Percentiles rank a stretch among this genome's conserved stretches.
phyloP scores from a whole-genome alignment of 768 basidiomycete species.

The Cystofilobasidium capitatum region DNA sequence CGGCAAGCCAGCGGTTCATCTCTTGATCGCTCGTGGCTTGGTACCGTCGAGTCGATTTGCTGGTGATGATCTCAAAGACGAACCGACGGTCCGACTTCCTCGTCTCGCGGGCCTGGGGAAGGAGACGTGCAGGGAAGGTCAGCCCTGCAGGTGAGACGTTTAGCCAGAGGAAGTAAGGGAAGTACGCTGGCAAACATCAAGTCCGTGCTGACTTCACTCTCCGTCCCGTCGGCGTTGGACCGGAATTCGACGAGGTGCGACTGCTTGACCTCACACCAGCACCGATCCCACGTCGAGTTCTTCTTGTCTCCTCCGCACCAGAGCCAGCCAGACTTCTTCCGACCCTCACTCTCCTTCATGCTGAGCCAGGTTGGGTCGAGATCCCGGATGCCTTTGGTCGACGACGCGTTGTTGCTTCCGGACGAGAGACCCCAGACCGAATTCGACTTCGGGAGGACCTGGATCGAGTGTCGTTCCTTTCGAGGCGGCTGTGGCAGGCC shows the following conservation, averaged over 20 bases:
- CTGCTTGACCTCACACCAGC: constrained; percentile 27
- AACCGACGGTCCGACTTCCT: constrained; percentile 24
- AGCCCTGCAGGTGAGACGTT: too few relatives aligned
- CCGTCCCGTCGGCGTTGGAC: not conserved
- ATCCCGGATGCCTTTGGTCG: constrained; percentile 16
- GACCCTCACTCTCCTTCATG: constrained; percentile 21
- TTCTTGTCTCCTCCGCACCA: constrained; percentile 20
- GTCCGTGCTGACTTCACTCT: constrained; percentile 9
- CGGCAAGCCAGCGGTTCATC: constrained; percentile 26
- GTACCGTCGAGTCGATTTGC: constrained; percentile 19
- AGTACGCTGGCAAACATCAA: constrained; percentile 24
- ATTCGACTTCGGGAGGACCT: constrained; percentile 19
- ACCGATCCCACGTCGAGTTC: not conserved
- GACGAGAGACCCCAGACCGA: constrained; percentile 1
- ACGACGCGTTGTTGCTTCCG: not conserved
- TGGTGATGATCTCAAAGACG: constrained; percentile 22
- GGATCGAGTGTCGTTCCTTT: constrained; percentile 17
- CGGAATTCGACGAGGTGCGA: constrained; percentile 21
- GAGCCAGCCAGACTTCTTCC: constrained; percentile 26
- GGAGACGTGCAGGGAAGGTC: not conserved
- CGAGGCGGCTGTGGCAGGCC: not conserved
- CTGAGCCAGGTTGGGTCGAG: constrained; percentile 3
- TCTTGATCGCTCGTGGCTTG: constrained; percentile 23
- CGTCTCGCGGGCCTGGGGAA: constrained; percentile 17
- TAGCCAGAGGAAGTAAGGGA: not conserved